Evolutionary conservation across 768 basidiomycete genomes (phyloP), one percentile per base, ranked within the genome.

Genomic region (Lentinula boryana): DNA sequence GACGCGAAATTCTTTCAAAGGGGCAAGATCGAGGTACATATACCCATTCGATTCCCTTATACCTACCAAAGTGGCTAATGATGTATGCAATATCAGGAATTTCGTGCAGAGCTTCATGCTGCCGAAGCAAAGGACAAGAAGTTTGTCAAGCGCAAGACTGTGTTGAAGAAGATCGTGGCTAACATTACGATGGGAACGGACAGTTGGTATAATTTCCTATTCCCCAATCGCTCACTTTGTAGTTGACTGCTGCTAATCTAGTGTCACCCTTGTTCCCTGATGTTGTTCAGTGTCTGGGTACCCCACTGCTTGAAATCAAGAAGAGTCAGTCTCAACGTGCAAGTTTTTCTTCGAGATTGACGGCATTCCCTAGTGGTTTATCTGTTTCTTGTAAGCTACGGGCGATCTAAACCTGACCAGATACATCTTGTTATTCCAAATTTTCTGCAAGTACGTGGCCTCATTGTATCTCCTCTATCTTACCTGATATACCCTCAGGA

Each of bases 181-280:
- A 98, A 98, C 74, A 98, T 98, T 73, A 99, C 97, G 3, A 98
- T 99, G 95, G 97, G 97, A 48, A 97, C 95, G 70, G 95, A 98
- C 75, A 95, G 96, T 97, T 71, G 76, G 94, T 85, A 71, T 66
- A 66, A 66, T 63, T 69, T 67, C 61, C 62, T 62, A 67, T 38
- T 59, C 64, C 57, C 63, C 63, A 8, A 6, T 27, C 16, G 63
- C 48, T 59, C 53, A 65, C 64, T 50, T 66, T 59, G 49, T 56
- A 59, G 65, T 62, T 65, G 64, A 64, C 51, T 62, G 64, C 67
- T 58, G 58, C 32, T 40, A 60, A 41, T 55, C 55, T 65, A 96
- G 93, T 97, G 93, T 95, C 94, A 27, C 84, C 93, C 33, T 79
- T 98, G 65, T 97, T 96, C 78, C 86, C 86, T n/a, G 95, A 99